Percentiles rank a stretch among this genome's conserved stretches.
Conservation (phyloP, 208 protist species). For the Wallacemonas collosoma region DNA sequence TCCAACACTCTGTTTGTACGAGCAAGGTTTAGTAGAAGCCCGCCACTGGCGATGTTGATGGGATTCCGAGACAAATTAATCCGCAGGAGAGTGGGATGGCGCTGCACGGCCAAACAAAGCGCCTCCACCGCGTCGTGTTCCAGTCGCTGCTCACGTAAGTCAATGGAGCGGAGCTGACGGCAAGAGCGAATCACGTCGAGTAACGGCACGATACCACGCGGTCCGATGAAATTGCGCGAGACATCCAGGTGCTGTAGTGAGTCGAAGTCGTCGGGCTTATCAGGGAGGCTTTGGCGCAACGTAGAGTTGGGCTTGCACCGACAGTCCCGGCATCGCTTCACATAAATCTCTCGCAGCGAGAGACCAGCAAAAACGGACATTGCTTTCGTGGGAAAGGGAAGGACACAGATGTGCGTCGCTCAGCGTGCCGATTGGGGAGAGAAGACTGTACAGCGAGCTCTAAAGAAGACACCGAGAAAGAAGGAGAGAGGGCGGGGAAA, state of each 20-base stretch:
- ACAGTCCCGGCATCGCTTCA: slow-evolving; percentile 64
- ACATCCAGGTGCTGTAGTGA: slow-evolving; percentile 65
- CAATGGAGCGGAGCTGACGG: slow-evolving; percentile 42
- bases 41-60: slow-evolving; percentile 68
- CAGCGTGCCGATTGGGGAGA: too few relatives aligned
- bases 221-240: slow-evolving; percentile 86
- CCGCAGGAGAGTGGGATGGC: slow-evolving; percentile 61
- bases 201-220: slow-evolving; percentile 74
- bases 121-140: slow-evolving; percentile 57
- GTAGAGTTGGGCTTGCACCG: slow-evolving; percentile 68
- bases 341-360: slow-evolving; percentile 80
- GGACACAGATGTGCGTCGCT: too few relatives aligned
- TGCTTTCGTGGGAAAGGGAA: too few relatives aligned
- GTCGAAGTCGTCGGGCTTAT: slow-evolving; percentile 67
- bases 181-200: slow-evolving; percentile 74
- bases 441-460: too few relatives aligned
- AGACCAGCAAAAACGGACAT: slow-evolving; percentile 72
- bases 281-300: slow-evolving; percentile 45
- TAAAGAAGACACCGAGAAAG: too few relatives aligned
- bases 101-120: slow-evolving; percentile 50
- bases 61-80: slow-evolving; percentile 87
- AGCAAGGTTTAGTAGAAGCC: slow-evolving; percentile 66
- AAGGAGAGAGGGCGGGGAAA: too few relatives aligned
- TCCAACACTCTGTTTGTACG: slow-evolving; percentile 64
- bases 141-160: slow-evolving; percentile 68